Percentiles rank a stretch among this genome's conserved stretches.
Conservation (phyloP, 345 rosid species). For the Melaleuca quinquenervia region DNA sequence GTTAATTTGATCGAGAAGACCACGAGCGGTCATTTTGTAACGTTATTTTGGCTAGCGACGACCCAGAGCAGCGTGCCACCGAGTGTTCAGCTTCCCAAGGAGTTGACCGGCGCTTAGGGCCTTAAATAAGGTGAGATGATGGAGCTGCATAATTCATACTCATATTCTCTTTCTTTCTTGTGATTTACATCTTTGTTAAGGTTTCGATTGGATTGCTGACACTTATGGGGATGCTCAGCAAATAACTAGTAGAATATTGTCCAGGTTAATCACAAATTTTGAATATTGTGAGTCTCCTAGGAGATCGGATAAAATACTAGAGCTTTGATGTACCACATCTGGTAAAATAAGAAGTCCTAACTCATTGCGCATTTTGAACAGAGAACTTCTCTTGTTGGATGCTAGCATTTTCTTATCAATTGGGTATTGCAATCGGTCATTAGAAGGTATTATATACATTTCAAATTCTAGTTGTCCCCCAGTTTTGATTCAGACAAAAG, state of each 20-base stretch:
- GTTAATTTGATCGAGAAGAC: too few relatives aligned
- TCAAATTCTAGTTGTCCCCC: too few relatives aligned
- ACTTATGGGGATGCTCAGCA: neutral
- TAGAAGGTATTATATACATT: too few relatives aligned
- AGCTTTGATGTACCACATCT: neutral
- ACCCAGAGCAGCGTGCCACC: too few relatives aligned
- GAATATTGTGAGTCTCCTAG: neutral
- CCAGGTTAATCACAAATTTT: neutral
- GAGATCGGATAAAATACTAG: neutral
- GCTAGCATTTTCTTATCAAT: neutral
- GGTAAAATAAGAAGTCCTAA: neutral
- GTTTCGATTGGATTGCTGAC: fast-evolving
- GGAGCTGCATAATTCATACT: fast-evolving
- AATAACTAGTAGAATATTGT: neutral
- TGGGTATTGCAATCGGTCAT: too few relatives aligned
- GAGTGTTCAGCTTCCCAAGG: too few relatives aligned
- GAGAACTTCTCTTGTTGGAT: neutral
- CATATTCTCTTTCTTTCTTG: neutral
- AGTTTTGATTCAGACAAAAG: too few relatives aligned
- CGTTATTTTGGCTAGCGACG: too few relatives aligned
- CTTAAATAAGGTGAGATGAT: neutral
- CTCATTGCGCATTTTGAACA: neutral
- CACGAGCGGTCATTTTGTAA: too few relatives aligned
- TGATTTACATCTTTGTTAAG: neutral
- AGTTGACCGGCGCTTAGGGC: neutral